phyloP scores from a whole-genome alignment of 2,329 filamentous ascomycete genomes.

The Cordyceps tenuipes region DNA sequence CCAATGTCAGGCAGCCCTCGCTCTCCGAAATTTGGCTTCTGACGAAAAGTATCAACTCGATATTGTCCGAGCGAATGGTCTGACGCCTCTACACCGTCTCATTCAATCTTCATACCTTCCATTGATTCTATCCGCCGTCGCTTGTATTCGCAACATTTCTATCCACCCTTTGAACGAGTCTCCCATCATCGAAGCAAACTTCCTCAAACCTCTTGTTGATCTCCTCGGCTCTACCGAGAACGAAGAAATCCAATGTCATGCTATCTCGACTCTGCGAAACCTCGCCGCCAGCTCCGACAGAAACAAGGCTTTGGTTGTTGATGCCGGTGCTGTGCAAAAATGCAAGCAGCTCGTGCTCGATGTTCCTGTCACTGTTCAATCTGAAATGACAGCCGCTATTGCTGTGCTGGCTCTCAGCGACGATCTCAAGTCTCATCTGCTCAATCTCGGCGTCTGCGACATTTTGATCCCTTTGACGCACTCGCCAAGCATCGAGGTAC shows the following conservation, averaged over 20 bases:
- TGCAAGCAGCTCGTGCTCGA: conserved; percentile 95
- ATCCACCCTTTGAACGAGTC: conserved; percentile 98
- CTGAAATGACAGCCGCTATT: conserved; percentile 99
- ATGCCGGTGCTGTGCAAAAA: conserved; percentile 94
- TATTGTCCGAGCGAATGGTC: conserved; percentile 82
- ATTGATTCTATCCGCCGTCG: conserved; percentile 90
- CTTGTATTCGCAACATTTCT: conserved; percentile 97
- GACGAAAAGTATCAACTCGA: conserved; percentile 99
- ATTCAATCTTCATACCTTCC: conserved; percentile 93
- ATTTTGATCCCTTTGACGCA: conserved; percentile 92
- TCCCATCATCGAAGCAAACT: conserved; percentile 95
- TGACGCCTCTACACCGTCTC: conserved; percentile 77
- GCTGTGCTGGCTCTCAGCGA: conserved; percentile 92
- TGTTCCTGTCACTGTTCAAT: conserved; percentile 89
- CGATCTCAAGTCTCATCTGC: conserved; percentile 83
- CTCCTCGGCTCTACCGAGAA: conserved; percentile 92
- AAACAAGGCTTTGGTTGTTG: conserved; percentile 95
- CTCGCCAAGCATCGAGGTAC: conserved; percentile 93
- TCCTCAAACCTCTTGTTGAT: conserved; percentile 87
- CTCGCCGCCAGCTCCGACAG: conserved; percentile 92
- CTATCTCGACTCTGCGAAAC: conserved; percentile 92
- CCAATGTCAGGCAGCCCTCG: conserved; percentile 92
- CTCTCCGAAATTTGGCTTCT: conserved; percentile 88
- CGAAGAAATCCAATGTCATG: conserved; percentile 97
- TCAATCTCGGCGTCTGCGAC: conserved; percentile 91